Base-by-base conservation (phyloP, 345 rosid genomes). In the Balakata baccata region DNA sequence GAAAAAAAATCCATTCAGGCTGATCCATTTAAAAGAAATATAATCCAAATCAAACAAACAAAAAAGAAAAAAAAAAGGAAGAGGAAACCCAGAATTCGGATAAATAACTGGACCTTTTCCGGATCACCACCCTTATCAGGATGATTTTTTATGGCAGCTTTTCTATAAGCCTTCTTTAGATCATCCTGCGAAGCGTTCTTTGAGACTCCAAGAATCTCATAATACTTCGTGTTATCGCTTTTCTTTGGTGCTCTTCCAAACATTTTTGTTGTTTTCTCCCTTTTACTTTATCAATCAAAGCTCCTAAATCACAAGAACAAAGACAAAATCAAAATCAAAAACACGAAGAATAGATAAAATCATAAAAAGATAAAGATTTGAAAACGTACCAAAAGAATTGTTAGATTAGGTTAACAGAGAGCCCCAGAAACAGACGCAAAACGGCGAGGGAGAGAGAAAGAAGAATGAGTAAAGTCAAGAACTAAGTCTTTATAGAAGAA, bases 111-210 rank as follows among this genome's bases (percentile, higher is more conserved):
- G 7, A 87, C 92, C 89, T 89, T 89, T 73, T 89, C 92, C 10
- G 90, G 92, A 56, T 89, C 92, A 5, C 92, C 90, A 38, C 89
- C 92, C 84, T 89, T 89, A 49, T 89, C 89, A 17, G 93, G 93
- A 80, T 87, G 93, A 67, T 89, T 89, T 77, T 89, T 87, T 25
- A 89, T 87, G 13, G 93, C 93, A 3, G 90, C 90, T 73, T 89
- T 89, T 63, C 84, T 75, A 61, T 87, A 89, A 61, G 93, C 93
- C 80, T 87, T 89, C 86, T 89, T 89, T 11, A 89, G 82, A 75
- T 87, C 90, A 58, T 89, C 93, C 62, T 79, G 88, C 0, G 84
- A 76, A 25, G 89, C 89, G 66, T 37, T 77, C 76, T 78, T 83
- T 3, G 89, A 72, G 54, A 87, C 91, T n/a, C 94, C 94, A 49